Conservation (phyloP, 2,329 filamentous ascomycete species). For the Microdochium nivale region DNA sequence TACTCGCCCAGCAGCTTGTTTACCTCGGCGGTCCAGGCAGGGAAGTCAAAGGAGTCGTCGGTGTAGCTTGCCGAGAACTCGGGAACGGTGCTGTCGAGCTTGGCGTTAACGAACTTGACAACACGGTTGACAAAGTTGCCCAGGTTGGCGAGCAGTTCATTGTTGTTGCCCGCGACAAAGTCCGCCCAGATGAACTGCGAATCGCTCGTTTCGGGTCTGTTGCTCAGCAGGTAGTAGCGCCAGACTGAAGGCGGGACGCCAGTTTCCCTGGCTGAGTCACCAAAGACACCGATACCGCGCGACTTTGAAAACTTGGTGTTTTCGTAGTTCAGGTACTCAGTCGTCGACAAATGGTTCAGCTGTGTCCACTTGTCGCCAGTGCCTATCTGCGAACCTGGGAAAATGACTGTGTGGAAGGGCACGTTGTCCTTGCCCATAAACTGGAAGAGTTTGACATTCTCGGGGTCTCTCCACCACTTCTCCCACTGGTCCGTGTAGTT, state of each 20-base stretch:
- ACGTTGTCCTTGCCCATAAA: constrained; percentile 76
- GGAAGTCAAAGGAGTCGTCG: constrained; percentile 43
- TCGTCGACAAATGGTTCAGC: constrained; percentile 64
- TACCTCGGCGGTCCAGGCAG: constrained; percentile 18
- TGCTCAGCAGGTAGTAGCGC: constrained; percentile 67
- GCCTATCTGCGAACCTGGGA: constrained; percentile 63
- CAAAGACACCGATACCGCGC: constrained; percentile 65
- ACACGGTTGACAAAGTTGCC: constrained; percentile 64
- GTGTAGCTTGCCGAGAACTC: constrained; percentile 46
- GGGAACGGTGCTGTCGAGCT: constrained; percentile 63
- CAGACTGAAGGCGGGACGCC: constrained; percentile 64
- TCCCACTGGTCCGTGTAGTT: constrained; percentile 67
- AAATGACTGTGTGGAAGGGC: constrained; percentile 65
- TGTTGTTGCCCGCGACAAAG: constrained; percentile 69
- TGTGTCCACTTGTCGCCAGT: constrained; percentile 66
- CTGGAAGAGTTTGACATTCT: constrained; percentile 65
- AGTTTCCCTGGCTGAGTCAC: constrained; percentile 62
- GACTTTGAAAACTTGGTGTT: constrained; percentile 69
- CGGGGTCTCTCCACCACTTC: constrained; percentile 67
- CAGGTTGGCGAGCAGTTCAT: constrained; percentile 56
- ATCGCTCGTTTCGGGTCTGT: constrained; percentile 64
- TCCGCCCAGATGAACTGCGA: constrained; percentile 66
- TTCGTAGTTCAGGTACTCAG: constrained; percentile 65
- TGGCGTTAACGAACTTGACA: constrained; percentile 69
- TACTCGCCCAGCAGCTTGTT: constrained; percentile 48